phyloP scores from a whole-genome alignment of 192 early-diverging fungal species.

The Gorgonomyces haynaldii region DNA sequence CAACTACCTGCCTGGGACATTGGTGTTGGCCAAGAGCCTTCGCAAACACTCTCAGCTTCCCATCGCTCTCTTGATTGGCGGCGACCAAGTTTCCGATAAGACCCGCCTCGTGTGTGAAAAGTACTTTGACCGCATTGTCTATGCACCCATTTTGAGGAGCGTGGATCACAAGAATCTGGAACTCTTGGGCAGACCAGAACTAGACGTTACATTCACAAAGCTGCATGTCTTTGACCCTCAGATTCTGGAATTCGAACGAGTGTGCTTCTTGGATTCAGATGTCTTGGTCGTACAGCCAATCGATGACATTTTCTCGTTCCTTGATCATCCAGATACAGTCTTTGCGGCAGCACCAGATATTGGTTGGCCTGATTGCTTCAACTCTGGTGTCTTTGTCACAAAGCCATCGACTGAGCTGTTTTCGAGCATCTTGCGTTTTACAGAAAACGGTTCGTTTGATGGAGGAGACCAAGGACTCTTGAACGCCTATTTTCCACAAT shows the following conservation, averaged over 20 bases:
- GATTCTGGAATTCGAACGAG: slow-evolving; percentile 40
- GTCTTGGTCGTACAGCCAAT: slow-evolving; percentile 72
- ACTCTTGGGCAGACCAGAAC: slow-evolving; percentile 81
- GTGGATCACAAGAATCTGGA: slow-evolving; percentile 40
- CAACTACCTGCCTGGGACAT: slow-evolving; percentile 71
- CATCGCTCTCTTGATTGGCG: slow-evolving; percentile 52
- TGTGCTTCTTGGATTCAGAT: slow-evolving; percentile 83
- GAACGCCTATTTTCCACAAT: slow-evolving; percentile 74
- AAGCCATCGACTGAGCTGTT: slow-evolving; percentile 43
- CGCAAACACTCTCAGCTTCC: slow-evolving; percentile 51
- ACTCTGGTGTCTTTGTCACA: slow-evolving; percentile 85
- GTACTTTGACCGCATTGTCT: slow-evolving; percentile 62
- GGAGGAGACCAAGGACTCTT: slow-evolving; percentile 92
- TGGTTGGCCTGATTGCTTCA: slow-evolving; percentile 97
- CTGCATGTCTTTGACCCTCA: slow-evolving; percentile 74
- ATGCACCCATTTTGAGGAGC: slow-evolving; percentile 56
- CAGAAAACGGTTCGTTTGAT: slow-evolving; percentile 55
- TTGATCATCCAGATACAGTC: slow-evolving; percentile 24
- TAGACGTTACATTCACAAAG: slow-evolving; percentile 84
- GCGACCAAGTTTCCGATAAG: slow-evolving; percentile 25
- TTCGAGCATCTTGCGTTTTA: slow-evolving; percentile 37
- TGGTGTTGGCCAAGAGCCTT: slow-evolving; percentile 67
- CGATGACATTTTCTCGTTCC: slow-evolving; percentile 63
- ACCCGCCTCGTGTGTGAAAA: slow-evolving; percentile 39
- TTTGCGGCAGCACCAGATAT: slow-evolving; percentile 85